These are phyloP conservation scores for Monascus ruber DNA, from an alignment of 2,329 filamentous ascomycete species.

Conservation along the genomic window DNA sequence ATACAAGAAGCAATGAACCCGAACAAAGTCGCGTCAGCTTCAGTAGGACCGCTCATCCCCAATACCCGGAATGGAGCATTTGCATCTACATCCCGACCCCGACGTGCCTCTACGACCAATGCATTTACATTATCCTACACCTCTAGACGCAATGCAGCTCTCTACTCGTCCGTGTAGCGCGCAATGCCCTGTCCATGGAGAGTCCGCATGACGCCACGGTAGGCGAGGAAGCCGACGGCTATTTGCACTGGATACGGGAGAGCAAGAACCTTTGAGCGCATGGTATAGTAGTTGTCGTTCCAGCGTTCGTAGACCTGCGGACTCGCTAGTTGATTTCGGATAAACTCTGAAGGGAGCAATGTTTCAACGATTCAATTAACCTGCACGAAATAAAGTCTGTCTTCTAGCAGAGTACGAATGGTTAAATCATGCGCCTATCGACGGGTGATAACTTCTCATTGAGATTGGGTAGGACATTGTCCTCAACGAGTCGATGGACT, in stretches of 20 bases:
- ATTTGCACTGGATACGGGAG: slow-evolving; percentile 43
- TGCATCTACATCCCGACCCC: slow-evolving; percentile 14
- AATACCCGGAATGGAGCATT: slow-evolving; percentile 46
- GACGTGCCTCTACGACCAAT: slow-evolving; percentile 24
- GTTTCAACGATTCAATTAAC: slow-evolving; percentile 16
- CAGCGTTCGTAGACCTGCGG: slow-evolving; percentile 21
- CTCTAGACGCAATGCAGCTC: slow-evolving; percentile 34
- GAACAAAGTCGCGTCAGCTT: slow-evolving; percentile 47
- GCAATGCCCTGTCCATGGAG: slow-evolving; percentile 48
- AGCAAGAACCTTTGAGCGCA: slow-evolving; percentile 42
- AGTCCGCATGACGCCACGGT: slow-evolving; percentile 33
- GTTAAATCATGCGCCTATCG: slow-evolving; percentile 41
- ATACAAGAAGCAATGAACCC: slow-evolving; percentile 46
- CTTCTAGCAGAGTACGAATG: slow-evolving; percentile 46
- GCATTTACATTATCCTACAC: slow-evolving; percentile 44
- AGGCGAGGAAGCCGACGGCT: slow-evolving; percentile 40
- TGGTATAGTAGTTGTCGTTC: slow-evolving; percentile 48
- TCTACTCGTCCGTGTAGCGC: slow-evolving; percentile 41
- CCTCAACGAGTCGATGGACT: slow-evolving; percentile 32
- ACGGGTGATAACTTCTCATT: slow-evolving; percentile 32
- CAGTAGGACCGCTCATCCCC: slow-evolving; percentile 42
- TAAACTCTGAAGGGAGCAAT: no score
- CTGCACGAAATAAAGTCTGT: slow-evolving; percentile 49
- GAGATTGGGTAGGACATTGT: slow-evolving; percentile 37
- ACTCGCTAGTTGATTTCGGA: no score